Base-by-base conservation (phyloP, 1,284 basidiomycete genomes). In the Inonotus hispidus region DNA sequence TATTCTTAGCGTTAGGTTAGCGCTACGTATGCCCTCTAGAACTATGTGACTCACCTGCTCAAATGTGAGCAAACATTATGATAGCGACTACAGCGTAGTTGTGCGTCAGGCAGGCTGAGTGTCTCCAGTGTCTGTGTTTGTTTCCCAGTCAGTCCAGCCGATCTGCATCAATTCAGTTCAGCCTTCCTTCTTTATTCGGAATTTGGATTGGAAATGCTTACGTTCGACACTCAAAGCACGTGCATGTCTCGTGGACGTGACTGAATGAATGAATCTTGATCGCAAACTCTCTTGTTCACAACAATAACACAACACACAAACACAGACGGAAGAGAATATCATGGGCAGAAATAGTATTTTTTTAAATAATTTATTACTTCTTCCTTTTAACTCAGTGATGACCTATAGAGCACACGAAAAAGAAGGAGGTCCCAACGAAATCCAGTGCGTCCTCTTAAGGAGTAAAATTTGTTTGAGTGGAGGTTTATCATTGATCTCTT, bases 341-440 rank as follows among this genome's bases (percentile, higher is more conserved):
- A 85, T 85, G 83, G 80, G 77, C 11, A 80, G 80, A 75, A 82
- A 82, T 64, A 84, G 83, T 84, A 23, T 23, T 41, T 32, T 32
- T 8, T 32, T 8, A 4, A 29, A n/a, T 16, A n/a, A 43, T 25
- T 13, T 41, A 25, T 29, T 21, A 39, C 29, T 53, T 29, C 56
- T 6, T 50, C 56, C 37, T 54, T 60, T 60, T 43, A 19, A 49
- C 23, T 23, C 46, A 6, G 13, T 6, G 29, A 14, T 16, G 29
- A 10, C 32, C 64, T 45, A 60, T 43, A 43, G n/a, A 41, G 21
- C 52, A 58, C 79, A 78, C 75, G 62, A 85, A 82, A 66, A 71
- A 82, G 66, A 71, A 75, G 62, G 85, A 70, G 16, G 68, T 87
- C 21, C 82, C 80, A 23, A 73, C 77, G 13, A 85, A 78, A 73